phyloP scores from a whole-genome alignment of 2,329 filamentous ascomycete genomes.

The Cephalotrichum gorgonifer region DNA sequence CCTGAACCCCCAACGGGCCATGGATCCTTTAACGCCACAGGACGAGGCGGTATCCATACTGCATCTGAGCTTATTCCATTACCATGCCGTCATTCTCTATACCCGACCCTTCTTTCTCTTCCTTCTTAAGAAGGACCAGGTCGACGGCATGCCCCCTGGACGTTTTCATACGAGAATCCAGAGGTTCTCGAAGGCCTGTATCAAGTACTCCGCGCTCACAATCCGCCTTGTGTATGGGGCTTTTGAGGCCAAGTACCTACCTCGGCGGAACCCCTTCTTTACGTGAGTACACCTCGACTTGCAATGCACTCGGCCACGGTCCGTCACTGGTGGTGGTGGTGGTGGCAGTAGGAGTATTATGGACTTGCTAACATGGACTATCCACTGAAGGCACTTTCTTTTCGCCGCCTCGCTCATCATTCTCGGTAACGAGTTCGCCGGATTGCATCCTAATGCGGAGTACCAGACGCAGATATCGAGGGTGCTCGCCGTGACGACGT shows the following conservation, averaged over 20 bases:
- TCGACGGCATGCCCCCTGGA: neutral
- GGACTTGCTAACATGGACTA: neutral
- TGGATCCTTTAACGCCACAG: neutral
- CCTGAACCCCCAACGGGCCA: neutral
- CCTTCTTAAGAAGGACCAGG: constrained; percentile 33
- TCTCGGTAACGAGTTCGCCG: constrained; percentile 45
- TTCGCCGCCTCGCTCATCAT: constrained; percentile 44
- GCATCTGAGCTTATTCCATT: constrained; percentile 51
- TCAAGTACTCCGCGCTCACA: constrained; percentile 38
- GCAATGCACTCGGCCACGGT: too few species aligned
- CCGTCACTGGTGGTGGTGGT: too few species aligned
- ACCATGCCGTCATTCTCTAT: constrained; percentile 52
- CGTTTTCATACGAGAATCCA: constrained; percentile 12
- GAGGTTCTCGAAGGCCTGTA: constrained; percentile 38
- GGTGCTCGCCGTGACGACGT: constrained; percentile 36
- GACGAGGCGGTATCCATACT: constrained; percentile 47
- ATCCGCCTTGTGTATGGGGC: constrained; percentile 36
- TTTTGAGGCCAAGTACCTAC: constrained; percentile 31
- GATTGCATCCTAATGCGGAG: constrained; percentile 31
- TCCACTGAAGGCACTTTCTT: constrained; percentile 42
- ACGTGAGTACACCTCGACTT: constrained; percentile 31
- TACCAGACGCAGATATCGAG: constrained; percentile 28
- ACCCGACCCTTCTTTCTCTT: constrained; percentile 55
- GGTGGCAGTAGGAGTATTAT: too few species aligned
- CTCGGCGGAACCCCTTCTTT: constrained; percentile 43